Conservation (phyloP, 371 early-diverging fungal species). For the Coemansia sp. region DNA sequence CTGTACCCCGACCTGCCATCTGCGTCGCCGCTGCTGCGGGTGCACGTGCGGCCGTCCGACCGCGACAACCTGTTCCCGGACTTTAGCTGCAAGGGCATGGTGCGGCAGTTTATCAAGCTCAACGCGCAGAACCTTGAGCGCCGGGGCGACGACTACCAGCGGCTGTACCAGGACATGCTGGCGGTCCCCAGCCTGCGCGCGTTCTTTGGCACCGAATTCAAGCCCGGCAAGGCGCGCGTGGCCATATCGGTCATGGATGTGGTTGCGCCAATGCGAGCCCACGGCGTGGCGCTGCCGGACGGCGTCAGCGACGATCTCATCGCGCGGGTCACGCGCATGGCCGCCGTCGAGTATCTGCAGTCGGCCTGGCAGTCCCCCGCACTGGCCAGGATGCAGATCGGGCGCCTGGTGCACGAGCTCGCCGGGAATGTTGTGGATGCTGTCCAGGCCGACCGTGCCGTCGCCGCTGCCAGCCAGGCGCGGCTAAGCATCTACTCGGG, state of each 20-base stretch:
- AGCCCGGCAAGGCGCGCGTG: not conserved
- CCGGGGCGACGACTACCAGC: constrained; percentile 14
- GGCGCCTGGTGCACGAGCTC: constrained; percentile 33
- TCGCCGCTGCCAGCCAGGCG: not conserved
- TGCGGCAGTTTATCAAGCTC: constrained; percentile 8
- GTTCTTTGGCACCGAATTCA: constrained; percentile 6
- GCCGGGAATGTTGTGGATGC: constrained; percentile 22
- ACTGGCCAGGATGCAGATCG: constrained; percentile 34
- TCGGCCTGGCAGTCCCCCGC: constrained; percentile 20
- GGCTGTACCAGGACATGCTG: constrained; percentile 22
- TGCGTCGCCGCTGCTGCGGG: constrained; percentile 9
- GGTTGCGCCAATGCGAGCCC: constrained; percentile 20
- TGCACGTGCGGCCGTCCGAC: constrained; percentile 30
- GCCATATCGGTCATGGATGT: constrained; percentile 23
- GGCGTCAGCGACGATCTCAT: constrained; percentile 25
- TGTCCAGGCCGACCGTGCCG: constrained; percentile 33
- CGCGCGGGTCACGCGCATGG: constrained; percentile 15
- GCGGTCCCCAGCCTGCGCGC: constrained; percentile 19
- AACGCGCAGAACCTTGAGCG: constrained; percentile 9
- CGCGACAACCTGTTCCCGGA: constrained; percentile 30
- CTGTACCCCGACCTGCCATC: constrained; percentile 57
- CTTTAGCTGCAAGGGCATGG: constrained; percentile 24
- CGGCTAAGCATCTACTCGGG: constrained; percentile 64
- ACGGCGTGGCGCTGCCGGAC: constrained; percentile 29
- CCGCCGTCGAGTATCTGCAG: constrained; percentile 21